Evolutionary conservation across 2,329 filamentous ascomycete species (phyloP), one percentile per base, ranked within the genome.

Genomic region (Diatrype stigma): DNA sequence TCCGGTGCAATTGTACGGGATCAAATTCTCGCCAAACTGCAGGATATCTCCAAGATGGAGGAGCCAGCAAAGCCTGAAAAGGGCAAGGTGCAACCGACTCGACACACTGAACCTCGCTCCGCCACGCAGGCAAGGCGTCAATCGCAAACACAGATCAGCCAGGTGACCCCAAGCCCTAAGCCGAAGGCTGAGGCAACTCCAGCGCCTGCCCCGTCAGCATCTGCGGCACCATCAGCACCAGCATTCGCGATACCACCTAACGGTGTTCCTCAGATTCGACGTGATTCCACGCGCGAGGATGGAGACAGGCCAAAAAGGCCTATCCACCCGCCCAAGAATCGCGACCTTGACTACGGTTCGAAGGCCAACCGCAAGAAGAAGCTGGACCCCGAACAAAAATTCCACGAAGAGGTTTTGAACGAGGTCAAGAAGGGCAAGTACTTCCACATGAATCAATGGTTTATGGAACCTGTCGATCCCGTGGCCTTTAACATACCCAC

Each of bases 401-500:
- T 97, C 70, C 93, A 90, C 65, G 87, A 95, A 57, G 84, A 90
- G 52, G 84, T 93, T 1, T 67, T 97, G 51, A 80, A 82, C 32
- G 90, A 96, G 65, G 67, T 97, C 30, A 81, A 86, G 68, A 88
- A 90, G 66, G 71, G 79, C 1, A 92, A 89, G 67, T 81, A 96
- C 65, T 77, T 76, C 50, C 65, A 72, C 2, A 73, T 86, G 58
- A 90, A 90, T 42, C 78, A 79, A 50, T 86, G 89, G 52, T 99
- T 99, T 73, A 74, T 90, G 61, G 73, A 81, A 7, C 89, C 94
- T 0, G 94, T 99, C 19, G 94, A 99, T 66, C 91, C 94, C 0
- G 92, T 97, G 34, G 93, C 92, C 0, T 75, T 97, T 49, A 91
- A 93, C 66, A 96, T 97, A 53, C 94, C 94, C 1, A 86, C 87